A percentile compares a stretch with the other conserved stretches of the same genome.
Conservation (phyloP, 2,329 filamentous ascomycete species). For the Escovopsis weberi region DNA sequence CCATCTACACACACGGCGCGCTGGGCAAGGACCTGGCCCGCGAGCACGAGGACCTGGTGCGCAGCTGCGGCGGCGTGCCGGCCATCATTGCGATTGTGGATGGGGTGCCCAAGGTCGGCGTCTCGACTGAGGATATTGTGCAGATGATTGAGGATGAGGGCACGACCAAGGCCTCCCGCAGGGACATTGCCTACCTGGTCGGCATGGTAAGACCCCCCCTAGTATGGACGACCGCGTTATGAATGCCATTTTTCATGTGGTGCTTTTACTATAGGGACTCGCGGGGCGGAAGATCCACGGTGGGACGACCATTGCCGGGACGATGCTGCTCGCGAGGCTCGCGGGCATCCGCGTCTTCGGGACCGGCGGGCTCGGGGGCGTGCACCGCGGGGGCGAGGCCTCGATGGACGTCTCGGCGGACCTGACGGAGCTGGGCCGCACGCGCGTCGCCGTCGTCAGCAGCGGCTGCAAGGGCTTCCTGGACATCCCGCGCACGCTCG, state of each 20-base stretch:
- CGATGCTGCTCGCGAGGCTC: constrained; percentile 75
- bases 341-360: constrained; percentile 89
- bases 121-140: constrained; percentile 56
- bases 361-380: constrained; percentile 86
- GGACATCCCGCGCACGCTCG: constrained; percentile 78
- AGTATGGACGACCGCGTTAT: constrained; percentile 1
- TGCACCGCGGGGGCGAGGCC: constrained; percentile 75
- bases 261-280: constrained; percentile 33
- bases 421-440: constrained; percentile 82
- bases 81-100: constrained; percentile 83
- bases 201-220: constrained; percentile 45
- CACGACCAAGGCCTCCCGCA: constrained; percentile 70
- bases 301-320: constrained; percentile 85
- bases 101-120: constrained; percentile 68
- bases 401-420: constrained; percentile 93
- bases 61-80: constrained; percentile 67
- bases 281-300: constrained; percentile 59
- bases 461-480: constrained; percentile 94
- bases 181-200: constrained; percentile 71
- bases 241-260: not conserved
- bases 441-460: constrained; percentile 74
- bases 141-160: constrained; percentile 53
- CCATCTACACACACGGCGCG: constrained; percentile 91
- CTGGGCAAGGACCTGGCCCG: constrained; percentile 58
- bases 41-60: constrained; percentile 74